Percentiles rank a stretch among this genome's conserved stretches.
phyloP scores from a whole-genome alignment of 148 eudicot genomes.

The Silene latifolia region DNA sequence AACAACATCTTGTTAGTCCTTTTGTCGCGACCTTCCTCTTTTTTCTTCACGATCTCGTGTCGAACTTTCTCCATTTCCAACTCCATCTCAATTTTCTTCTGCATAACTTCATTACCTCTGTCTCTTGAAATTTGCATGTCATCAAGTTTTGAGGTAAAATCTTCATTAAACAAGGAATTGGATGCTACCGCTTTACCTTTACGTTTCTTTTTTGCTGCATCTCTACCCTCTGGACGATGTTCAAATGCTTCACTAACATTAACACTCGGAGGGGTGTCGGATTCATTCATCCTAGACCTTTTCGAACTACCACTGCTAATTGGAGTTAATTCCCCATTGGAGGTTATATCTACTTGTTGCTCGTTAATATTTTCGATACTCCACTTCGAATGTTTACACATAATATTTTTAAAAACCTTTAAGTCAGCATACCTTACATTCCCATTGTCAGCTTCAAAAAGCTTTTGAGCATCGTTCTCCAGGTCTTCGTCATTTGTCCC shows the following conservation, averaged over 20 bases:
- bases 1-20: background rate
- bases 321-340: background rate
- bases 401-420: background rate
- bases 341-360: background rate
- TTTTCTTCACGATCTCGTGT: background rate
- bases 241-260: background rate
- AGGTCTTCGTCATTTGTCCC: background rate
- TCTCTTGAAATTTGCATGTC: background rate
- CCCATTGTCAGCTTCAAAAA: background rate
- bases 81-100: background rate
- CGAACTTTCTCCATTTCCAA: background rate
- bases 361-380: conserved; percentile 1
- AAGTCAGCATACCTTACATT: background rate
- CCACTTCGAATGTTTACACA: background rate
- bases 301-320: conserved; percentile 1
- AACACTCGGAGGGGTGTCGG: background rate
- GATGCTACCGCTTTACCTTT: background rate
- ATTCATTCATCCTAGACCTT: background rate
- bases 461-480: background rate
- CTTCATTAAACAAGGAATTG: background rate
- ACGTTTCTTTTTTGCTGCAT: background rate
- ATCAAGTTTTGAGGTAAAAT: background rate
- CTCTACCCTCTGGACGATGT: background rate
- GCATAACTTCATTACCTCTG: background rate
- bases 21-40: background rate